Base-by-base conservation (phyloP, 1,284 basidiomycete species). In the Rhodotorula sp. region DNA sequence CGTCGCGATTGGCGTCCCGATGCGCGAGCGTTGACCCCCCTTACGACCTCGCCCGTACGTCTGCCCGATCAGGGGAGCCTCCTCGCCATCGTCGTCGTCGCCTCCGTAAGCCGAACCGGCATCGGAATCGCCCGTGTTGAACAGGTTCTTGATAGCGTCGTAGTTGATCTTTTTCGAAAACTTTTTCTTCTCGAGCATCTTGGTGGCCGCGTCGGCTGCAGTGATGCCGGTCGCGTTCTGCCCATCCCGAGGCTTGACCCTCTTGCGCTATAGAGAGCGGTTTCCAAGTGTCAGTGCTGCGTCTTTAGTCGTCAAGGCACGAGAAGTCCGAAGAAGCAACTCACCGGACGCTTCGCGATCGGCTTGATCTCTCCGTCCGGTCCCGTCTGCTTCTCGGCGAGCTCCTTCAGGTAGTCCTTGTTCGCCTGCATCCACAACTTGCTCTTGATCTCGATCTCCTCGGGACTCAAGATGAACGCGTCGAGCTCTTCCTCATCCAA, bases 391-490 rank as follows among this genome's bases (percentile, higher is more conserved):
- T 89, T 90, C 54, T 77, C 78, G 71, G 92, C 92, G 59, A 95
- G 84, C 47, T 90, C 89, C 80, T 97, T 92, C 62, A 99, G 83
- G 83, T 97, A 99, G 66, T 97, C 93, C 75, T 87, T 87, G 82
- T 99, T 99, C 80, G 94, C 85, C 82, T 95, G 93, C 72, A 98
- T 91, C 97, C 97, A 99, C 26, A 99, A 88, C 38, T 94, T 88
- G 79, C 95, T 93, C 80, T 95, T 97, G 79, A 93, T 86, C 79
- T 86, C 87, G 10, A 92, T 89, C 81, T 98, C 95, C 38, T 92
- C 91, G 60, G 91, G 89, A 18, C 86, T 89, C 60, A 97, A 82
- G 69, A 97, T 85, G 80, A 83, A 93, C 38, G 83, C 84, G 80
- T 98, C 92, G 59, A 99, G 85, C 81, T 99, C 97, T 12, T 90